Evolutionary conservation across 805 yeast species (phyloP).

Genomic region (Priceomyces fermenticarens): DNA sequence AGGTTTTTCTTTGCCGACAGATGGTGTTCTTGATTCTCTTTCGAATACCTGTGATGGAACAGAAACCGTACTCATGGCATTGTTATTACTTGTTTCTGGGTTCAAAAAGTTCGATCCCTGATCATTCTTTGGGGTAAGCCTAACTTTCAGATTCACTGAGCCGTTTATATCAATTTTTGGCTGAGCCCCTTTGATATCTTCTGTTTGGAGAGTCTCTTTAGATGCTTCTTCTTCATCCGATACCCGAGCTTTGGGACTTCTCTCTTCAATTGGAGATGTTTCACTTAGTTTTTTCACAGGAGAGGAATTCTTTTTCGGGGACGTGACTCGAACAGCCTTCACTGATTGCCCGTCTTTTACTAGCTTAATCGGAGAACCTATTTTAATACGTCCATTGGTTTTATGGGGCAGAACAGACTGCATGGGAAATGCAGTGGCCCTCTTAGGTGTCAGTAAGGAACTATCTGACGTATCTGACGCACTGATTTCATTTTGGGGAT

Average conservation of each 20-base stretch:
- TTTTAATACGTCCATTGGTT: conserved; percentile 27
- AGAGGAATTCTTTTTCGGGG: conserved; percentile 1
- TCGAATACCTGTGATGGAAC: conserved; percentile 23
- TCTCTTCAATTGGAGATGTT: no score
- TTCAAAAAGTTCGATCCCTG: background rate
- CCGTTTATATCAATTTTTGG: no score
- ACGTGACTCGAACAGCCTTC: conserved; percentile 18
- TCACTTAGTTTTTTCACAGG: background rate
- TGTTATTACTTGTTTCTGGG: background rate
- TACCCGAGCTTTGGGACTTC: no score
- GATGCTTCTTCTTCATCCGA: background rate
- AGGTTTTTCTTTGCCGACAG: conserved; percentile 3
- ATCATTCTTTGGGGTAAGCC: conserved; percentile 12
- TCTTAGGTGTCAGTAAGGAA: background rate
- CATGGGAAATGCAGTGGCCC: background rate
- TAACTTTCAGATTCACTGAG: conserved; percentile 17
- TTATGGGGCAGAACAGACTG: background rate
- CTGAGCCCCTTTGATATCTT: conserved; percentile 11
- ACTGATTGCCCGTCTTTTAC: conserved; percentile 28
- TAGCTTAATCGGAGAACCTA: conserved; percentile 36
- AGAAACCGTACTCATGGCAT: conserved; percentile 27
- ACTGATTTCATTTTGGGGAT: background rate
- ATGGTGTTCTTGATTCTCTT: conserved; percentile 6
- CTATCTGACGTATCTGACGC: no score
- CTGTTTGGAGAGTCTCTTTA: conserved; percentile 10